Evolutionary conservation across 2,329 filamentous ascomycete genomes (phyloP).

Genomic region (Pseudogymnoascus sp.): DNA sequence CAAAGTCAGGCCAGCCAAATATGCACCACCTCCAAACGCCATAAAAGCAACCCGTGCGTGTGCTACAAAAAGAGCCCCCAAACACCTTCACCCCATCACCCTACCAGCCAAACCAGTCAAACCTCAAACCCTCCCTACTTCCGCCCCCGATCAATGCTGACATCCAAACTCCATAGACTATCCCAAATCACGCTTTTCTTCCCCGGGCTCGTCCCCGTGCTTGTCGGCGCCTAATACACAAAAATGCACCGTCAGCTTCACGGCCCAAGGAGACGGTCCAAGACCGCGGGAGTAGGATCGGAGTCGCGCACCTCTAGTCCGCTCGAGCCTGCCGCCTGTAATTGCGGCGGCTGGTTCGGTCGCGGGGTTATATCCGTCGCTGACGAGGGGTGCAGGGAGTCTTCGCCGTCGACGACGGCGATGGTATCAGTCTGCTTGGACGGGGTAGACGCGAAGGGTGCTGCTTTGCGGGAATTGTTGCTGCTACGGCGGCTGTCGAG

Average conservation of each 20-base stretch:
- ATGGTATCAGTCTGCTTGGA: conserved; percentile 18
- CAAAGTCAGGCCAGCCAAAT: too few species aligned
- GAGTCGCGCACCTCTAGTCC: conserved; percentile 10
- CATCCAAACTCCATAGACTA: conserved; percentile 52
- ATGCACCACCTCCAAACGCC: too few species aligned
- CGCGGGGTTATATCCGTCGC: not conserved
- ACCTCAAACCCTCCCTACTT: not conserved
- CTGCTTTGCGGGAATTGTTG: conserved; percentile 70
- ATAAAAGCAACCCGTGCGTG: too few species aligned
- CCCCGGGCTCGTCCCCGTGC: conserved; percentile 32
- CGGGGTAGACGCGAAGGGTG: conserved; percentile 31
- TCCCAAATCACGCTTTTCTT: conserved; percentile 54
- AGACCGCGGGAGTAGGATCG: conserved; percentile 6
- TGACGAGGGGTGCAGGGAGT: not conserved
- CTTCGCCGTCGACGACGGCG: conserved; percentile 8
- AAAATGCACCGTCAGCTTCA: conserved; percentile 8
- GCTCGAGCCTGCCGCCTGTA: conserved; percentile 7
- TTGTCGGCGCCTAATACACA: conserved; percentile 33
- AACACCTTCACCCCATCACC: too few species aligned
- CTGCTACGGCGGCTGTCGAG: conserved; percentile 87
- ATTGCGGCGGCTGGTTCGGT: not conserved
- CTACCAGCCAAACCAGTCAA: too few species aligned
- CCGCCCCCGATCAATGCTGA: conserved; percentile 41
- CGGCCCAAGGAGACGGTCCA: conserved; percentile 6
- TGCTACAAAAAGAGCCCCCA: too few species aligned